Base-by-base conservation (phyloP, 2,329 filamentous ascomycete genomes). In the Coniochaeta hoffmannii region DNA sequence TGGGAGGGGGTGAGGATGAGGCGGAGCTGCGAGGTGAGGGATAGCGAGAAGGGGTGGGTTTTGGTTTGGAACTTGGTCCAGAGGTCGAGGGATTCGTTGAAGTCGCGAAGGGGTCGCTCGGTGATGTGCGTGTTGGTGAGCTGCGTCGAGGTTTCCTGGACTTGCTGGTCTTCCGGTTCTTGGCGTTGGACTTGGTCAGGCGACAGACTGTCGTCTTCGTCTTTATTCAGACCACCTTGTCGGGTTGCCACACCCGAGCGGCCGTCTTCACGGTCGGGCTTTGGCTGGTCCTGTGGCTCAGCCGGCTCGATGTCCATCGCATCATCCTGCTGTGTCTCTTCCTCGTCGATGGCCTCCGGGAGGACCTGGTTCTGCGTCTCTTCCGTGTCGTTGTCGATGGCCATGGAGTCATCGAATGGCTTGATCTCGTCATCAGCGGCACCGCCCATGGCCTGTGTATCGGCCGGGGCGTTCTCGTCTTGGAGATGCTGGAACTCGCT, bases 1-100 rank as follows among this genome's bases (percentile, higher is more conserved):
- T 96, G 86, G 0, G 93, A 97, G 0, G 95, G 94, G 0, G 90
- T 90, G 36, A 99, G 86, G 64, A 99, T 97, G 14, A 99, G 84
- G 26, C 94, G 90, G 17, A 99, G 86, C 67, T 97, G 94, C 61
- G 96, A 94, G 1, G 93, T 96, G 14, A 99, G 79, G 1, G 90
- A 87, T 56, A 96, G 82, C 0, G 94, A 95, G 56, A 97, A 86
- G 50, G 88, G 81, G 61, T 94, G 90, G 0, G 94, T 97, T 55
- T 86, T 82, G 58, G 81, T 80, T 71, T 97, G 92, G 72, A 96
- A 94, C 56, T 86, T 80, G 10, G 85, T 81, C 94, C 95, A 99
- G 64, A 93, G 83, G 53, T 83, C 78, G 57, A 90, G 83, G 26
- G 92, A 76, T 58, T 80, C 75, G 46, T 68, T 68, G 63, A 79